Evolutionary conservation across 495 filamentous ascomycete species (phyloP), one percentile per base, ranked within the genome.

Genomic region (Elaphomyces granulatus): DNA sequence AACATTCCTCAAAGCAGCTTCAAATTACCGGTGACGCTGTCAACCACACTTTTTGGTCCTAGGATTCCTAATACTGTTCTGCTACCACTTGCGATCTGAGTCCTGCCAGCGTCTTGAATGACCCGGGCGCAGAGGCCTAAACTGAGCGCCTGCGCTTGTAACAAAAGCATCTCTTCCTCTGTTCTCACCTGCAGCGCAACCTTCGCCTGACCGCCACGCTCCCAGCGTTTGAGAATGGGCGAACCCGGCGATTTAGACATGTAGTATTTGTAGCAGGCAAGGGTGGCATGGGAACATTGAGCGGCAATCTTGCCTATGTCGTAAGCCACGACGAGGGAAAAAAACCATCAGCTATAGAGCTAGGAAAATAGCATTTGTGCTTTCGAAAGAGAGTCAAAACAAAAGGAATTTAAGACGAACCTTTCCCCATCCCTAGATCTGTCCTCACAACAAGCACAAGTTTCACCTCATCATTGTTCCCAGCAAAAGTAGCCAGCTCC

Each of bases 401-500:
- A 41, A 38, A 26, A 30, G 32, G 15, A 8, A 42, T 8, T 20
- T 40, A 20, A 15, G 30, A 56, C 65, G 34, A 64, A 88, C 87
- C 87, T 69, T 92, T 94, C 6, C 80, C 84, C 92, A 98, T 98
- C 34, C 87, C 87, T 50, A 98, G 56, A 61, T 98, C 90, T 17
- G 83, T 93, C 47, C 90, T 63, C 23, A 95, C 87, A 10, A 94
- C 84, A 15, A 98, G 64, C 15, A 95, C 87, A 36, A 98, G 63
- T 56, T 98, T 98, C 63, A 87, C 93, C 48, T 93, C 87, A 52
- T 95, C 88, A 4, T 56, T 69, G 21, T 58, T 69, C 15, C 63
- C 58, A 44, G 66, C 57, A 41, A 69, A 68, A 21, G 60, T 58
- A 2, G 58, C 58, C 41, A 69, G 43, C 42, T 67, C 66, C 15